phyloP scores from a whole-genome alignment of 2,329 filamentous ascomycete species.

The Colletotrichum musae region DNA sequence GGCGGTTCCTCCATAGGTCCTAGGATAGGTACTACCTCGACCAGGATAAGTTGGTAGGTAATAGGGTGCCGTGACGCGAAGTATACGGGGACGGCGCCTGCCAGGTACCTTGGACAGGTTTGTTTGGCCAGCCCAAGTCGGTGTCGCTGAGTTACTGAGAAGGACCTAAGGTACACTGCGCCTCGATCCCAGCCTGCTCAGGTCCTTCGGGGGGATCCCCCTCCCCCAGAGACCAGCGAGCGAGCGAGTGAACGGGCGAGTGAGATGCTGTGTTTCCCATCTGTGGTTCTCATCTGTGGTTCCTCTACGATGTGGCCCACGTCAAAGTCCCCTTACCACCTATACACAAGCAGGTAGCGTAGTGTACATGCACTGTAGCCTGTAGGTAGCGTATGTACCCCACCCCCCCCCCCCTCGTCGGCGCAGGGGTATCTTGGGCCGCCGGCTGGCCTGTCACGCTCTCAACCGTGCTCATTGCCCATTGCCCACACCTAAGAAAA shows the following conservation, averaged over 20 bases:
- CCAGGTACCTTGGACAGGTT: constrained; percentile 22
- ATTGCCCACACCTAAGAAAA: constrained; percentile 31
- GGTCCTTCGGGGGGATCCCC: background rate
- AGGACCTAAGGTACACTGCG: background rate
- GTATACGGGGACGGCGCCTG: constrained; percentile 6
- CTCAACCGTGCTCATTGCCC: constrained; percentile 33
- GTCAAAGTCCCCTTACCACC: constrained; percentile 12
- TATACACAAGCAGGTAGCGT: background rate
- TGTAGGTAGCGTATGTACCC: too few species aligned
- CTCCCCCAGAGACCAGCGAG: constrained; percentile 14
- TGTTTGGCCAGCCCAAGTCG: background rate
- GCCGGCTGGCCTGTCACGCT: constrained; percentile 36
- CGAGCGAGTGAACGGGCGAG: constrained; percentile 17
- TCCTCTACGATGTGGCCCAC: constrained; percentile 31
- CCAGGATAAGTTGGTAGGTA: constrained; percentile 31
- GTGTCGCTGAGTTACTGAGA: background rate
- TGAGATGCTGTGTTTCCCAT: constrained; percentile 33
- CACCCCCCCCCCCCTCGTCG: constrained; percentile 15
- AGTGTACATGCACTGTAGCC: too few species aligned
- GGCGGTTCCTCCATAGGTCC: background rate
- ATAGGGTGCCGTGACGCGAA: constrained; percentile 21
- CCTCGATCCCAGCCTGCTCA: background rate
- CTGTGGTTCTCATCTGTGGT: constrained; percentile 19
- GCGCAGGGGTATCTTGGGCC: constrained; percentile 43
- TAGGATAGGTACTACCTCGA: constrained; percentile 7